These are phyloP conservation scores for Eucalyptus curtisii DNA, from an alignment of 345 rosid genomes.

Conservation along the genomic window DNA sequence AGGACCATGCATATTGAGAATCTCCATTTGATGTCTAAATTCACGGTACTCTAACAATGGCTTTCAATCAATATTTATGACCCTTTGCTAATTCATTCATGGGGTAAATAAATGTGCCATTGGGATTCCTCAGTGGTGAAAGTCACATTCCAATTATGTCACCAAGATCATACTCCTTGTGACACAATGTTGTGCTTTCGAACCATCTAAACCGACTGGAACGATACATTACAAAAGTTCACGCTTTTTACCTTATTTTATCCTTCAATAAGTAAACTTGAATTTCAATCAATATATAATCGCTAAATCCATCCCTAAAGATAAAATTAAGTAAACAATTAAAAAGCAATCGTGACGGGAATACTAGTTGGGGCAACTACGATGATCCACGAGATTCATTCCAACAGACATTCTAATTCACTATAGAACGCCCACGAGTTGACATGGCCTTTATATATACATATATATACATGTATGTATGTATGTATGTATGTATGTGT, in stretches of 20 bases:
- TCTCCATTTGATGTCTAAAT: neutral
- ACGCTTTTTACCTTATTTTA: neutral
- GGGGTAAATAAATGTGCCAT: neutral
- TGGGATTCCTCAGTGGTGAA: neutral
- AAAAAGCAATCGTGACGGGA: neutral
- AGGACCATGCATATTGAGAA: neutral
- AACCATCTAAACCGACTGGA: accelerated
- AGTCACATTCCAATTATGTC: neutral
- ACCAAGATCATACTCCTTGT: accelerated
- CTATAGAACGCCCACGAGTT: neutral
- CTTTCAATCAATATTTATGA: neutral
- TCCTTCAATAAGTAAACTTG: neutral
- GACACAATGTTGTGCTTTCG: neutral
- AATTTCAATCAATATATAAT: neutral
- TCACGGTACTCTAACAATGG: neutral
- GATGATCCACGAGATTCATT: neutral
- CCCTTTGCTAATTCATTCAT: neutral
- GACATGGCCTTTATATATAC: neutral
- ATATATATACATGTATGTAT: no score
- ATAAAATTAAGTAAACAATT: no score
- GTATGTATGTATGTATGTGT: no score
- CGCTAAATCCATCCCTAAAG: neutral
- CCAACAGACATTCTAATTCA: neutral
- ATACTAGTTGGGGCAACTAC: neutral
- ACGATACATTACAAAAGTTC: neutral